Base-by-base conservation (phyloP, 345 rosid species). In the Lepidium didymum region DNA sequence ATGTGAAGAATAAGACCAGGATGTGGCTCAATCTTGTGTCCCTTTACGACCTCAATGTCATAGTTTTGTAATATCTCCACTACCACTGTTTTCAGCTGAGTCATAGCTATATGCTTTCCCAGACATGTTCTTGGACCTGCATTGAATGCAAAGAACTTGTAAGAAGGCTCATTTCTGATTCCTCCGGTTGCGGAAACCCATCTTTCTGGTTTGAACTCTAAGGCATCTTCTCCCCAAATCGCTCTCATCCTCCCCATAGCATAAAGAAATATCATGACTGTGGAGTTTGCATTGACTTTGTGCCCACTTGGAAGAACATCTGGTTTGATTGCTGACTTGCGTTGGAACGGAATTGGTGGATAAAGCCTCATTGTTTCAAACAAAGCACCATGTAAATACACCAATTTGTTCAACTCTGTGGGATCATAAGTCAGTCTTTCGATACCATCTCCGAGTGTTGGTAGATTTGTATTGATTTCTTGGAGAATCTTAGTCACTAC, bases 221-320 rank as follows among this genome's bases (percentile, higher is more conserved):
- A 23, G 3, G 70, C 72, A 15, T 75, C 79, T 23, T 65, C 50
- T 37, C 69, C 69, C 69, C 69, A 65, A 18, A 65, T 37, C 16
- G 38, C 25, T 50, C 7, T 41, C 75, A 69, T 75, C 47, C 74
- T 69, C 36, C 70, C 79, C 75, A 75, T 68, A 2, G 66, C 78
- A 5, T 68, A 51, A 23, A 57, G 25, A 8, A 61, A 51, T 5
- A 70, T 65, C 42, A 77, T 6, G 11, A 77, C 41, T 10, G 8
- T 56, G 7, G 71, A 72, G 14, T 57, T 58, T 29, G 38, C 27
- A 7, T 56, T 45, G 8, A 77, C 66, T 29, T 47, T 36, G 37
- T 73, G 77, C 13, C 77, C 75, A 14, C 75, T 77, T 10, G 81
- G 74, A 14, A 77, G 77, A 7, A 58, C 67, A 54, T 77, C 81